Evolutionary conservation across 2,329 filamentous ascomycete genomes (phyloP).

Genomic region (Cercospora brassicicola): DNA sequence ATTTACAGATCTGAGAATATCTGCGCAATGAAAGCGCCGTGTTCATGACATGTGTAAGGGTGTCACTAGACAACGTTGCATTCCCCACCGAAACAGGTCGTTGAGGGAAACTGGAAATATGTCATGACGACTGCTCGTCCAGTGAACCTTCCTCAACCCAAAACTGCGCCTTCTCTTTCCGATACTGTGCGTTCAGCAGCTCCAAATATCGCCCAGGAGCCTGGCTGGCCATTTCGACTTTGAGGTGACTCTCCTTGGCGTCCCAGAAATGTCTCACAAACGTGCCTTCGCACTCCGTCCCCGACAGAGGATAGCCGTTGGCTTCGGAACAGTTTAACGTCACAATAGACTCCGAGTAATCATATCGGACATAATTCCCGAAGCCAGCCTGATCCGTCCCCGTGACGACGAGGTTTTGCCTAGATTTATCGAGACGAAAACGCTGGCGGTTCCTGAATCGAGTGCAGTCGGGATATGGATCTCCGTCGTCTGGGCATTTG

Average conservation of each 20-base stretch:
- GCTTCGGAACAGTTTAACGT: conserved; percentile 8
- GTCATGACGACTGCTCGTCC: background rate
- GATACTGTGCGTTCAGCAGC: conserved; percentile 7
- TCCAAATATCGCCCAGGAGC: conserved; percentile 10
- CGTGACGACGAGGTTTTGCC: background rate
- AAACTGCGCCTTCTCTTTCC: conserved; percentile 5
- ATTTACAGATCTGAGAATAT: background rate
- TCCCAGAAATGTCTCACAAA: conserved; percentile 16
- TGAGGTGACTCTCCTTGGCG: conserved; percentile 11
- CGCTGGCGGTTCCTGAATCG: background rate
- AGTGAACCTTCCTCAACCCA: conserved; percentile 2
- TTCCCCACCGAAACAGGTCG: background rate
- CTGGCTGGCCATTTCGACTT: conserved; percentile 5
- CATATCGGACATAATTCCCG: conserved; percentile 14
- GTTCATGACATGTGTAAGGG: background rate
- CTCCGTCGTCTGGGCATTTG: conserved; percentile 12
- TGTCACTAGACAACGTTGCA: background rate
- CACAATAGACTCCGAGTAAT: conserved; percentile 5
- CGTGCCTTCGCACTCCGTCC: conserved; percentile 10
- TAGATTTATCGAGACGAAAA: background rate
- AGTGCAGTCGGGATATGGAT: conserved; percentile 7
- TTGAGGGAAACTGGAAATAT: background rate
- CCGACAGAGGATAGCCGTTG: conserved; percentile 13
- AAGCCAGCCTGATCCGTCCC: conserved; percentile 18
- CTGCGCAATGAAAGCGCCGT: background rate